Evolutionary conservation across 441 rosid species (phyloP), one percentile per base, ranked within the genome.

Genomic region (Euphorbia celastroides): DNA sequence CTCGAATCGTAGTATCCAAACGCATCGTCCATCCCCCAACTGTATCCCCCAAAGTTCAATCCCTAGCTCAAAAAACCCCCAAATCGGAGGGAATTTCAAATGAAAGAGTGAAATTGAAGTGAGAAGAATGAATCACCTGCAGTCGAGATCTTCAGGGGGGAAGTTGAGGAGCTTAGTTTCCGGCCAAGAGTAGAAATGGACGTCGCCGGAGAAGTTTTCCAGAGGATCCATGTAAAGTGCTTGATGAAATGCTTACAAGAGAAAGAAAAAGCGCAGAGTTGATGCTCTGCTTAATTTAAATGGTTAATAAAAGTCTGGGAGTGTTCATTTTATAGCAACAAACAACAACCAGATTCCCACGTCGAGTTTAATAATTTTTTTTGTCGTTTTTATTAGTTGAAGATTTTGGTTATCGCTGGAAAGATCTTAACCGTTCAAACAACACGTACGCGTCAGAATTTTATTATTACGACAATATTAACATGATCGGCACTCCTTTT

Each of bases 21-120:
- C 7, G 87, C 86, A 63, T 90, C 97, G 14, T 93, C 96, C 54
- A 87, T 70, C 16, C 79, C 80, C 98, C 94, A 93, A 57, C 97
- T 90, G 81, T 26, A 34, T 57, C 36, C 19, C 19, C 51, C 17
- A 28, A 30, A 42, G 7, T 20, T 38, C 42, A 42, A 50, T 7
- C 32, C 34, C 57, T 4, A 34, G 38, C 38, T 34, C 9, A 34
- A 34, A 34, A 34, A 34, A 34, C 38, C 9, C 38, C 38, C 38
- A 34, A 34, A 34, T 20, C 26, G 0, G 31, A 5, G 20, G 4
- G 14, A 7, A 25, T 17, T 8, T 7, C 10, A 62, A 44, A 3
- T 34, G 51, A 50, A 34, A 68, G 88, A 60, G 79, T 83, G 1
- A 3, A 38, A 44, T 14, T 1, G 16, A 44, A 14, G 1, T 44